Conservation (phyloP, 169 alveolate species). For the Plasmodium malariae region DNA sequence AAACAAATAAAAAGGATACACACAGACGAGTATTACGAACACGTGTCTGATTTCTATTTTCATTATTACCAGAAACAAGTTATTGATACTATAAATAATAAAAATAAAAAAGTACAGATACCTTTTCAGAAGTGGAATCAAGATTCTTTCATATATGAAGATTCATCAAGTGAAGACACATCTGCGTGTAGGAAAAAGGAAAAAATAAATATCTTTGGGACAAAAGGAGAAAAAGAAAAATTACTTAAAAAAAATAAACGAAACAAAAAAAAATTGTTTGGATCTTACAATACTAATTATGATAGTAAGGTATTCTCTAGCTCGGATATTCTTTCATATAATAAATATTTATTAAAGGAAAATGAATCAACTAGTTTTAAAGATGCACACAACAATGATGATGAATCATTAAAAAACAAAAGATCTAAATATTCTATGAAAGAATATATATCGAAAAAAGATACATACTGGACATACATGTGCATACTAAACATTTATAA, state of each 20-base stretch:
- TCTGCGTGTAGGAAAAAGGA: not conserved
- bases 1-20: slow-evolving; percentile 32
- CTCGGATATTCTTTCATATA: not conserved
- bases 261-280: not conserved
- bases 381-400: slow-evolving; percentile 24
- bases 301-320: not conserved
- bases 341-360: not conserved
- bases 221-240: not conserved
- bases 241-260: not conserved
- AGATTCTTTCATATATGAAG: not conserved
- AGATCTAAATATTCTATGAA: not conserved
- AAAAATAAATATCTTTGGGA: not conserved
- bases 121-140: slow-evolving; percentile 5
- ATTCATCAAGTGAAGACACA: slow-evolving; percentile 7
- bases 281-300: not conserved
- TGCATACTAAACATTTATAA: slow-evolving; percentile 65
- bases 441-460: slow-evolving; percentile 66
- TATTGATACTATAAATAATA: slow-evolving; percentile 41
- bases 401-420: not conserved
- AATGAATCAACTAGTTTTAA: slow-evolving; percentile 5
- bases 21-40: slow-evolving; percentile 7
- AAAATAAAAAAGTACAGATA: not conserved
- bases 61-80: slow-evolving; percentile 46
- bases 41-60: slow-evolving; percentile 57
- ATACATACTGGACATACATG: slow-evolving; percentile 69